These are phyloP conservation scores for Murraya paniculata DNA, from an alignment of 345 rosid species.

Conservation along the genomic window DNA sequence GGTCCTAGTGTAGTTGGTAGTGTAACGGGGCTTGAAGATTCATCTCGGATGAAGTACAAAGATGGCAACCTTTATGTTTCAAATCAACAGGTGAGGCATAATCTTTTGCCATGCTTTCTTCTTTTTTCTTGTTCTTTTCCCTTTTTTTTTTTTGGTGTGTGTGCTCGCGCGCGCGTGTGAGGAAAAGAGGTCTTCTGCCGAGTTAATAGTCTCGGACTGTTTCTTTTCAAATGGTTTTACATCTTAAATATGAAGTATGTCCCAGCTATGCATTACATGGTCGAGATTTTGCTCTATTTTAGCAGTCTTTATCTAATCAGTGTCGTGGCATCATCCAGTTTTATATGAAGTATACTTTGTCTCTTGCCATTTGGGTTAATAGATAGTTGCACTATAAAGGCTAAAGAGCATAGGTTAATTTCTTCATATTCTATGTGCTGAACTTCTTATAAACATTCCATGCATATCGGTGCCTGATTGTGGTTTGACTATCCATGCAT, in stretches of 20 bases:
- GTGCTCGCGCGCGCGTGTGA: too few species aligned
- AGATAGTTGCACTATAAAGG: not conserved
- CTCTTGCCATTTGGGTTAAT: not conserved
- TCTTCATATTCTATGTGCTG: not conserved
- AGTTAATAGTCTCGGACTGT: not conserved
- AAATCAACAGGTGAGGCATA: conserved; percentile 69
- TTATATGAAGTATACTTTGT: not conserved
- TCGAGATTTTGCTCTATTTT: not conserved
- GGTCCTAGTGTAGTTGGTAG: conserved; percentile 75
- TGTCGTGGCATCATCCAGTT: not conserved
- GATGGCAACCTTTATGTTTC: conserved; percentile 74
- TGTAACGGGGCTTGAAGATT: conserved; percentile 76
- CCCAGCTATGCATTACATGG: not conserved
- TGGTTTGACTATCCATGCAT: not conserved
- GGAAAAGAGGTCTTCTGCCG: not conserved
- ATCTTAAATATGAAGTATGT: not conserved
- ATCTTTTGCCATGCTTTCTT: not conserved
- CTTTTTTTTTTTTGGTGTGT: too few species aligned
- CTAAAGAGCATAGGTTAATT: not conserved
- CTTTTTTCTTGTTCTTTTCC: too few species aligned
- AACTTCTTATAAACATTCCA: not conserved
- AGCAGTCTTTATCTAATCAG: not conserved
- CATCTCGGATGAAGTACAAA: conserved; percentile 82
- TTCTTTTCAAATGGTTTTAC: not conserved
- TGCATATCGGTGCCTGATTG: not conserved